Evolutionary conservation across 345 rosid genomes (phyloP).

Genomic region (Reutealis trisperma): DNA sequence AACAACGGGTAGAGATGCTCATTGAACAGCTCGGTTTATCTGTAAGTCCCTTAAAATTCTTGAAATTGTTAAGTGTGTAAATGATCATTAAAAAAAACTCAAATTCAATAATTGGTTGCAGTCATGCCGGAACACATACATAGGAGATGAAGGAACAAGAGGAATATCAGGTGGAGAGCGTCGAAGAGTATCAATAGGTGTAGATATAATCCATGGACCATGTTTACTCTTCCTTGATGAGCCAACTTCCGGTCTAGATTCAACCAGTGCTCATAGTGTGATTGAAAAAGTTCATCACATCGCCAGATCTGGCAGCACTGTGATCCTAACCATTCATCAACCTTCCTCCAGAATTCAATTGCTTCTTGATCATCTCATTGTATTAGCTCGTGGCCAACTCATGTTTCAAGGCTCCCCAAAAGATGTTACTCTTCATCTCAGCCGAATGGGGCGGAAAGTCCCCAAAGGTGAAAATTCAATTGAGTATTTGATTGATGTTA

Average conservation of each 20-base stretch:
- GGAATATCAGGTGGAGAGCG: conserved; percentile 71
- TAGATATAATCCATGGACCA: conserved; percentile 68
- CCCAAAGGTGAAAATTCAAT: conserved; percentile 59
- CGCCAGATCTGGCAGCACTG: conserved; percentile 64
- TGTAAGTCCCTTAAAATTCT: not conserved
- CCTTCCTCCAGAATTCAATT: conserved; percentile 61
- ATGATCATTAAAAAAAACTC: no score
- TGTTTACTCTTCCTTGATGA: conserved; percentile 63
- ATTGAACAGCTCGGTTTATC: conserved; percentile 29
- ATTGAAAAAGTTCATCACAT: conserved; percentile 66
- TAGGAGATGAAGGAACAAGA: conserved; percentile 32
- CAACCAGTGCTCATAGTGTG: conserved; percentile 62
- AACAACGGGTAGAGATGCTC: conserved; percentile 51
- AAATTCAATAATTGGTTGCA: no score
- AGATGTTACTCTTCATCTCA: conserved; percentile 52
- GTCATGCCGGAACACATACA: conserved; percentile 29
- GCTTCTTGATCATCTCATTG: conserved; percentile 60
- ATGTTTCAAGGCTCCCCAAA: conserved; percentile 66
- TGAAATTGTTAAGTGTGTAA: no score
- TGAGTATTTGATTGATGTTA: conserved; percentile 61
- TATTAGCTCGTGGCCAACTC: conserved; percentile 68
- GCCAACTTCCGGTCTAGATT: conserved; percentile 75
- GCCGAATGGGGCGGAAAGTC: conserved; percentile 54
- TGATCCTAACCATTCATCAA: conserved; percentile 67
- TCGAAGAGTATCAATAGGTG: conserved; percentile 62